Evolutionary conservation across 1,139 yeast genomes (phyloP).

Genomic region (Magnusiomyces suaveolens): DNA sequence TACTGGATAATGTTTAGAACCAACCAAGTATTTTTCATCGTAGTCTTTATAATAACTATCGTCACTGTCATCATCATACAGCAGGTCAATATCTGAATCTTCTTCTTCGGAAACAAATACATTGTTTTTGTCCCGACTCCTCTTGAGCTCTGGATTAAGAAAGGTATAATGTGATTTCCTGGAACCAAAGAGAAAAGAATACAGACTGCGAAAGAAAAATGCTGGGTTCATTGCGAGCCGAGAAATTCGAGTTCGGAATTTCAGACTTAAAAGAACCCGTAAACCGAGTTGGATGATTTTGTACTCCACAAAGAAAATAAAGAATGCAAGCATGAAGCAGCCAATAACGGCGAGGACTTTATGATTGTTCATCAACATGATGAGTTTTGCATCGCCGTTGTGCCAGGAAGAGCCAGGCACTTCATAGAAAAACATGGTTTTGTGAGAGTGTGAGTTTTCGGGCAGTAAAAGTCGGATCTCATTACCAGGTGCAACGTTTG

Average conservation of each 20-base stretch:
- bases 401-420: conserved; percentile 87
- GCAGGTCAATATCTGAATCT: background rate
- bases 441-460: conserved; percentile 38
- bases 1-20: background rate
- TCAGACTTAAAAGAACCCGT: background rate
- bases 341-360: conserved; percentile 57
- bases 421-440: conserved; percentile 47
- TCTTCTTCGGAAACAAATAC: background rate
- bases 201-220: background rate
- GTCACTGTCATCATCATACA: background rate
- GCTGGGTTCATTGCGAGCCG: background rate
- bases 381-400: conserved; percentile 67
- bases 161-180: background rate
- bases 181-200: background rate
- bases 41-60: no score
- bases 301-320: conserved; percentile 54
- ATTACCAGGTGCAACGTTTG: conserved; percentile 32
- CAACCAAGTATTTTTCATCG: background rate
- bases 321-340: conserved; percentile 52
- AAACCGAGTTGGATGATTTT: conserved; percentile 36
- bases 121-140: background rate
- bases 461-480: conserved; percentile 50
- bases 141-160: background rate
- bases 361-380: conserved; percentile 62
- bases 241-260: background rate